phyloP scores from a whole-genome alignment of 1,139 yeast species.

The Martiniozyma asiatica region DNA sequence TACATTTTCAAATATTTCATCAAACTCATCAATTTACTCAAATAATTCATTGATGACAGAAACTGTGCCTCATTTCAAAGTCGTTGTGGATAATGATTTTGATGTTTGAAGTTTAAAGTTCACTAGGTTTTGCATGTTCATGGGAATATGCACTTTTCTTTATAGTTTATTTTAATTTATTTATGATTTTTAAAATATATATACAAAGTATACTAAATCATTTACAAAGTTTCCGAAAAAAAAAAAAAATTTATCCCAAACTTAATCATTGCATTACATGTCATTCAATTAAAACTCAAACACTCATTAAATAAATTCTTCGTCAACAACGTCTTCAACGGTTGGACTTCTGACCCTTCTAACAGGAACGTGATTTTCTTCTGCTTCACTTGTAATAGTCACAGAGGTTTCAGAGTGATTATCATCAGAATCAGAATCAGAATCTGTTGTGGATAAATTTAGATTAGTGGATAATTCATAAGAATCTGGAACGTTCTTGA shows the following conservation, averaged over 20 bases:
- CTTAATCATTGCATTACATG: too few species aligned
- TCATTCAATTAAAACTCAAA: too few species aligned
- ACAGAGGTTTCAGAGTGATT: constrained; percentile 1
- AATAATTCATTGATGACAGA: constrained; percentile 1
- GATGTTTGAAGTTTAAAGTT: constrained; percentile 18
- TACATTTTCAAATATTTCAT: too few species aligned
- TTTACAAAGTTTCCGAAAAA: too few species aligned
- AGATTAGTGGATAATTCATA: too few species aligned
- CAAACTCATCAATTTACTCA: constrained; percentile 2
- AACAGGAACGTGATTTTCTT: too few species aligned
- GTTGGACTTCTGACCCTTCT: constrained; percentile 12
- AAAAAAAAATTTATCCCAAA: too few species aligned
- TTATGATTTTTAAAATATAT: too few species aligned
- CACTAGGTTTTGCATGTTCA: not conserved
- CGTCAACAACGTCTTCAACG: constrained; percentile 18
- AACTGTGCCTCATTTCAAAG: constrained; percentile 1
- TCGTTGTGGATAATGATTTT: constrained; percentile 1
- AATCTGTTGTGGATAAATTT: not conserved
- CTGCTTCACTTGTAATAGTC: too few species aligned
- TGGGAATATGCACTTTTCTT: too few species aligned
- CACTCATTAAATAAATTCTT: constrained; percentile 13
- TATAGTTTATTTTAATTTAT: too few species aligned
- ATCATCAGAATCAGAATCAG: constrained; percentile 2
- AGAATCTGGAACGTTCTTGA: not conserved
- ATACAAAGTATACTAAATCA: too few species aligned